Evolutionary conservation across 2,329 filamentous ascomycete genomes (phyloP).

Genomic region (Diplodia scrobiculata): DNA sequence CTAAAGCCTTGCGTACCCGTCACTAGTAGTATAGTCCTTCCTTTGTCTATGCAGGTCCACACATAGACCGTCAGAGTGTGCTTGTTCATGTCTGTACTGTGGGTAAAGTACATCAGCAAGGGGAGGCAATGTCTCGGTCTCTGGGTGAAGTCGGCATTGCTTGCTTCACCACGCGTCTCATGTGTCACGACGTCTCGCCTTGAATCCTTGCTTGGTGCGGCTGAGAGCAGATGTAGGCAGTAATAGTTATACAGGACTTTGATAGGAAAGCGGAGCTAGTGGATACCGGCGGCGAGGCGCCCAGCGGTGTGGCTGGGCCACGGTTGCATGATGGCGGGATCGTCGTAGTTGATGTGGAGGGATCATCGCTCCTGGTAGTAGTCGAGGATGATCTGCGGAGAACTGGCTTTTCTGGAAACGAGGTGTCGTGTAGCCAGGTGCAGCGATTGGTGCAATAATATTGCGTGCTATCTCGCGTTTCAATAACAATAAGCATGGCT

Average conservation of each 20-base stretch:
- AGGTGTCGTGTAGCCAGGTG: not conserved
- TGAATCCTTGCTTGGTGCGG: conserved; percentile 6
- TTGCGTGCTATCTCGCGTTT: conserved; percentile 21
- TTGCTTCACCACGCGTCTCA: conserved; percentile 23
- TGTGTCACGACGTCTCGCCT: conserved; percentile 17
- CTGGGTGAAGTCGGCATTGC: conserved; percentile 6
- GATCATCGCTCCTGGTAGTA: conserved; percentile 13
- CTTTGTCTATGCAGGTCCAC: conserved; percentile 10
- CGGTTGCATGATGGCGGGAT: conserved; percentile 12
- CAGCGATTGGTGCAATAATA: conserved; percentile 21
- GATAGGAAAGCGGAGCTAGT: not conserved
- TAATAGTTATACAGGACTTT: not conserved
- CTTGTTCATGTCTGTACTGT: not conserved
- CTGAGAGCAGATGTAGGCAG: not conserved
- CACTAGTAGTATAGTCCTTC: not conserved
- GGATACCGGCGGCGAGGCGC: conserved; percentile 2
- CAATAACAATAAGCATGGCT: not conserved
- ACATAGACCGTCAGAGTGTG: not conserved
- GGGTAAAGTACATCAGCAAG: conserved; percentile 8
- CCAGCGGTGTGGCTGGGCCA: not conserved
- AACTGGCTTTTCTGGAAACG: conserved; percentile 23
- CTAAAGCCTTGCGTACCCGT: not conserved
- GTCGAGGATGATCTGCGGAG: conserved; percentile 19
- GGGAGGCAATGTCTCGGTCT: conserved; percentile 5
- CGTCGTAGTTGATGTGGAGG: conserved; percentile 18